Evolutionary conservation across 495 filamentous ascomycete genomes (phyloP), one percentile per base, ranked within the genome.

Genomic region (Bryoglossum gracile): DNA sequence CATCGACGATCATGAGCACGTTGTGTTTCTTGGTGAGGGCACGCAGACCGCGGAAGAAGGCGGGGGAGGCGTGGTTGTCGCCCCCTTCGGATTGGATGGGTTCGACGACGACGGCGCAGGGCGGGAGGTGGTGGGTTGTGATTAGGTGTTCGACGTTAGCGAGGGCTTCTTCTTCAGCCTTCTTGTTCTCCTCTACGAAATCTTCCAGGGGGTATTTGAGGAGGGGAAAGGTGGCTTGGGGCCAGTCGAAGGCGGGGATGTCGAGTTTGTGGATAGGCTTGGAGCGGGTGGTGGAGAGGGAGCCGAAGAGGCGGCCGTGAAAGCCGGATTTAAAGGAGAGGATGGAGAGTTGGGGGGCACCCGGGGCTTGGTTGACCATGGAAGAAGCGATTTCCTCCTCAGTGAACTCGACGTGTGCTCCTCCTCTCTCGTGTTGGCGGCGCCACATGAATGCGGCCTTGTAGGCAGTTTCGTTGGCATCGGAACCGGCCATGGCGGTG

Each of bases 361-460:
- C 88, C 8, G 91, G 91, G 1, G 75, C 54, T 62, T 91, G 69
- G 75, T 98, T 98, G 51, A 76, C 65, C 92, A 98, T 98, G 59
- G 80, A 72, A 6, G 80, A 81, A 17, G 68, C 59, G 53, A 91
- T 72, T 66, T 98, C 92, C 56, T 87, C 82, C 25, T 80, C 73
- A 16, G 87, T 83, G 71, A 97, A 97, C 54, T 90, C 88, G 23
- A 86, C 85, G 38, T 83, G 61, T 48, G 75, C 65, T 19, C 90
- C 90, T 57, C 92, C 92, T 54, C 92, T 86, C 69, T 95, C 81
- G 35, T 82, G 77, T 63, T 89, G 88, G 18, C 90, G 84, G 53
- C 84, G 84, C 80, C 86, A 98, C 83, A 98, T 98, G 75, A 97
- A 97, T 46, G 92, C 92, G 30, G 92, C 92, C 68, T 98, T 98